These are phyloP conservation scores for Pseudocercospora ulei DNA, from an alignment of 2,329 filamentous ascomycete genomes.

Conservation along the genomic window DNA sequence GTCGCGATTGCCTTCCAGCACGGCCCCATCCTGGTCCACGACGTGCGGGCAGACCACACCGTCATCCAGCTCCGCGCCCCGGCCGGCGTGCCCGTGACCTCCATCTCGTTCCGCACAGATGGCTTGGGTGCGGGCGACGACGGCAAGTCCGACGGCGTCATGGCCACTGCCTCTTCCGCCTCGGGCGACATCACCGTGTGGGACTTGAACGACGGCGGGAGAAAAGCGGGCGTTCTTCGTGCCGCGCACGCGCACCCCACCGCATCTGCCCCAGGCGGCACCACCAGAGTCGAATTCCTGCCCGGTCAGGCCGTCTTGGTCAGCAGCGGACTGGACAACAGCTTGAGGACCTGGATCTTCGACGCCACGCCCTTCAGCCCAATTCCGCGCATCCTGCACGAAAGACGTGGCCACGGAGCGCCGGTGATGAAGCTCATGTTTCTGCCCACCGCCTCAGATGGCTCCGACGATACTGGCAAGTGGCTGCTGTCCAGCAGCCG, in stretches of 20 bases:
- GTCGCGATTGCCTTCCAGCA: slow-evolving; percentile 79
- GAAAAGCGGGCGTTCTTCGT: slow-evolving; percentile 74
- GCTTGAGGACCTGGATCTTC: slow-evolving; percentile 92
- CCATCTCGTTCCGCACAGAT: slow-evolving; percentile 84
- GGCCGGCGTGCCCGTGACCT: slow-evolving; percentile 56
- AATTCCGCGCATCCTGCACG: slow-evolving; percentile 73
- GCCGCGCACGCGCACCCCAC: slow-evolving; percentile 73
- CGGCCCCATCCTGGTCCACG: slow-evolving; percentile 68
- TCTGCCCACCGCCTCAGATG: slow-evolving; percentile 78
- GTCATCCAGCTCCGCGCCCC: slow-evolving; percentile 52
- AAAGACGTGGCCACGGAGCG: slow-evolving; percentile 77
- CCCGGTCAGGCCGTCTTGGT: slow-evolving; percentile 80
- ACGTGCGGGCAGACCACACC: slow-evolving; percentile 67
- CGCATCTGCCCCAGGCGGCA: slow-evolving; percentile 64
- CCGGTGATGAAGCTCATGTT: slow-evolving; percentile 76
- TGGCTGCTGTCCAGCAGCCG: slow-evolving; percentile 85
- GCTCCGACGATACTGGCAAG: slow-evolving; percentile 77
- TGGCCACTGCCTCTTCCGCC: slow-evolving; percentile 73
- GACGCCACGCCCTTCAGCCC: slow-evolving; percentile 85
- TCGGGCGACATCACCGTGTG: slow-evolving; percentile 89
- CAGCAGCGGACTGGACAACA: slow-evolving; percentile 86
- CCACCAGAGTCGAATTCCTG: slow-evolving; percentile 83
- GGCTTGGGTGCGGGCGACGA: slow-evolving; percentile 79
- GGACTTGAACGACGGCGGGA: slow-evolving; percentile 84
- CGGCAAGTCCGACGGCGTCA: slow-evolving; percentile 74